phyloP scores from a whole-genome alignment of 306 rosid genomes.

The Betula pendula region DNA sequence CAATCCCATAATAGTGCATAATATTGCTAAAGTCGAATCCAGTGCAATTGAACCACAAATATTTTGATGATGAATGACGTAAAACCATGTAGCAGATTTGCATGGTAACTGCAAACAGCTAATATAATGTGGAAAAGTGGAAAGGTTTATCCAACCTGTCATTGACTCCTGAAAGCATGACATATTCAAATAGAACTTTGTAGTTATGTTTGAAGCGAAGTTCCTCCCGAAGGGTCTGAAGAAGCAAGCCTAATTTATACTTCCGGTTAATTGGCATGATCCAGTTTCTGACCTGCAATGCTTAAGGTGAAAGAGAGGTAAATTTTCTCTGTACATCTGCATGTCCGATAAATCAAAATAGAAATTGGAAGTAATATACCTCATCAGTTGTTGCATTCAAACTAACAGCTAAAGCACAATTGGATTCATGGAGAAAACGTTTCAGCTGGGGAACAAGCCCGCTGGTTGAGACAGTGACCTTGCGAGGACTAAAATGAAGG shows the following conservation, averaged over 20 bases:
- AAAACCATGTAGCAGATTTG: background rate
- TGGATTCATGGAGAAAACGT: constrained; percentile 75
- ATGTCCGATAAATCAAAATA: constrained; percentile 17
- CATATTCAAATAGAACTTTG: constrained; percentile 85
- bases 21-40: background rate
- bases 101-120: background rate
- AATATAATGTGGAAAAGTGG: constrained; percentile 16
- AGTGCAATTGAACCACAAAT: background rate
- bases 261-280: constrained; percentile 95
- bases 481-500: constrained; percentile 93
- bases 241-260: constrained; percentile 72
- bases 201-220: constrained; percentile 61
- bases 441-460: constrained; percentile 92
- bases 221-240: constrained; percentile 74
- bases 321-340: constrained; percentile 15
- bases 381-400: constrained; percentile 94
- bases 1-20: background rate
- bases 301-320: constrained; percentile 22
- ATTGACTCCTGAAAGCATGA: constrained; percentile 89
- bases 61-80: background rate
- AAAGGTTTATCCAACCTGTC: constrained; percentile 56
- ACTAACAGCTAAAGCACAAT: constrained; percentile 91
- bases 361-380: constrained; percentile 44
- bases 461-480: constrained; percentile 91
- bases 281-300: constrained; percentile 86